A percentile compares a stretch with the other conserved stretches of the same genome.
Conservation (phyloP, 306 rosid genomes). For the Phaseolus lunatus region DNA sequence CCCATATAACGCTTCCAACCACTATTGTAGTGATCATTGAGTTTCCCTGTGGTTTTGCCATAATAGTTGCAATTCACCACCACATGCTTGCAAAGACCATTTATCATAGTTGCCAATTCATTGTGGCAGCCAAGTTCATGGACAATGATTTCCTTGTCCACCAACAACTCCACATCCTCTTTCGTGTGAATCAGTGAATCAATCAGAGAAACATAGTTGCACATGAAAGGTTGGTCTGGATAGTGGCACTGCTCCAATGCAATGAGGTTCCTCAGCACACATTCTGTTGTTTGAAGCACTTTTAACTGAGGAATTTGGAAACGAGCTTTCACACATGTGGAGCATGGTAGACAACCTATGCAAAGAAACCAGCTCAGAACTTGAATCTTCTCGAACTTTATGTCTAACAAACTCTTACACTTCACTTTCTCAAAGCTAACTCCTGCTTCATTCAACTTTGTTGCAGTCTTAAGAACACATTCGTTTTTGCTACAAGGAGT, state of each 20-base stretch:
- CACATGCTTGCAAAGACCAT: constrained; percentile 42
- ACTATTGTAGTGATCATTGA: constrained; percentile 37
- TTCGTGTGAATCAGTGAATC: constrained; percentile 50
- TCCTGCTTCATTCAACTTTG: constrained; percentile 47
- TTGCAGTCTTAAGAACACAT: constrained; percentile 34
- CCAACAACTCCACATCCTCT: constrained; percentile 57
- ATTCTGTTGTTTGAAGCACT: constrained; percentile 43
- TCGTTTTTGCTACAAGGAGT: neutral
- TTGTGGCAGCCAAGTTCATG: constrained; percentile 46
- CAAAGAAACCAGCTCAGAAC: constrained; percentile 38
- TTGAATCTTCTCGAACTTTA: constrained; percentile 2
- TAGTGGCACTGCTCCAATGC: constrained; percentile 68
- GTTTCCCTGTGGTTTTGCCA: neutral
- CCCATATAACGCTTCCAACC: constrained; percentile 47
- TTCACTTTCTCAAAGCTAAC: constrained; percentile 40
- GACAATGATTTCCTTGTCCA: constrained; percentile 44
- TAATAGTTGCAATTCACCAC: constrained; percentile 35
- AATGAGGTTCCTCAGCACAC: constrained; percentile 56
- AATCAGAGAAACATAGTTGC: constrained; percentile 55
- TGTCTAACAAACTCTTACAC: constrained; percentile 9
- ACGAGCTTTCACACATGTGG: neutral
- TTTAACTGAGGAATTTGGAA: constrained; percentile 33
- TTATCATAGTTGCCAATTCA: constrained; percentile 44
- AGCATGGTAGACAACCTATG: constrained; percentile 41
- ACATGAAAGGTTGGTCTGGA: constrained; percentile 46